phyloP scores from a whole-genome alignment of 1,139 yeast genomes.

The Taphrina betulina region DNA sequence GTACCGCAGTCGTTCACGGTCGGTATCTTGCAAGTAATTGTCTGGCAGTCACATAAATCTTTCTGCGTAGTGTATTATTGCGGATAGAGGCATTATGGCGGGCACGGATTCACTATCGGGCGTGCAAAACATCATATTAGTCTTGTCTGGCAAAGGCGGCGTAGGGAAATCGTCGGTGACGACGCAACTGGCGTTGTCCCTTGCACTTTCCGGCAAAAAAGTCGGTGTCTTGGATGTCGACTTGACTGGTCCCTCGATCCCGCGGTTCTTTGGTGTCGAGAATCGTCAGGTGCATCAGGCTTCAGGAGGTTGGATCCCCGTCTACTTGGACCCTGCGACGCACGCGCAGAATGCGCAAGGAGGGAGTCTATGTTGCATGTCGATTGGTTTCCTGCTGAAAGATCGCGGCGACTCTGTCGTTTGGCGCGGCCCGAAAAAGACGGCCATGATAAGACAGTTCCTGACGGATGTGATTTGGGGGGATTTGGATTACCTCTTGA shows the following conservation, averaged over 20 bases:
- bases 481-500: slow-evolving; percentile 70
- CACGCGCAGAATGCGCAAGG: slow-evolving; percentile 37
- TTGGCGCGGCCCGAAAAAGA: slow-evolving; percentile 98
- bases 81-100: no score
- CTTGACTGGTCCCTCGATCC: slow-evolving; percentile 93
- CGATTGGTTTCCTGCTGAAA: slow-evolving; percentile 82
- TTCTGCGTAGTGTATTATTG: no score
- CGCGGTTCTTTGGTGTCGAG: slow-evolving; percentile 94
- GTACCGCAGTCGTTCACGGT: no score
- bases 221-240: slow-evolving; percentile 96
- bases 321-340: slow-evolving; percentile 47
- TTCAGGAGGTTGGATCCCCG: slow-evolving; percentile 89
- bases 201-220: slow-evolving; percentile 65
- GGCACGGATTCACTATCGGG: slow-evolving; percentile 45
- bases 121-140: slow-evolving; percentile 75
- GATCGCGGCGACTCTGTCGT: slow-evolving; percentile 88
- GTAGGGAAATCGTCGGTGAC: slow-evolving; percentile 97
- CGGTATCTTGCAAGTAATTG: no score
- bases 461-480: slow-evolving; percentile 92
- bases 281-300: slow-evolving; percentile 76
- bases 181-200: slow-evolving; percentile 80
- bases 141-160: slow-evolving; percentile 94
- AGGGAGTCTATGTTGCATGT: slow-evolving; percentile 58
- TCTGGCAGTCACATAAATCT: no score
- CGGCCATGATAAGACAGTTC: slow-evolving; percentile 95